Evolutionary conservation across 2,329 filamentous ascomycete species (phyloP).

Genomic region (Aspergillus costaricaensis): DNA sequence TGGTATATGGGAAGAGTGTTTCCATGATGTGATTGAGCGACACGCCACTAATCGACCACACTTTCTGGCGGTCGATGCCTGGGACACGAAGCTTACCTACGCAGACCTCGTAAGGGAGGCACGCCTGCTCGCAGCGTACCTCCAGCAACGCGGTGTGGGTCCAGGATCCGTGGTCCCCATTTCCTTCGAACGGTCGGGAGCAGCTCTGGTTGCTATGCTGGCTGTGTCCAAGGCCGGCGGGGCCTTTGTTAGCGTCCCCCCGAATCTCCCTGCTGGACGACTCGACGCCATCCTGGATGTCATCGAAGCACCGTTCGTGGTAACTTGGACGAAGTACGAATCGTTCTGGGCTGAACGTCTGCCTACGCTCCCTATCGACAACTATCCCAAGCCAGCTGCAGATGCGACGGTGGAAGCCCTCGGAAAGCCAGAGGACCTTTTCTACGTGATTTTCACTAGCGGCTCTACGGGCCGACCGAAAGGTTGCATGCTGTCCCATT

Average conservation of each 20-base stretch:
- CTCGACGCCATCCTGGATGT: not conserved
- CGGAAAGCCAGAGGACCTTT: not conserved
- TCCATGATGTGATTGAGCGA: not conserved
- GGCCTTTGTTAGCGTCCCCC: not conserved
- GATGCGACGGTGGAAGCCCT: not conserved
- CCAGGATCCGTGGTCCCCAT: not conserved
- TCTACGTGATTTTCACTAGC: not conserved
- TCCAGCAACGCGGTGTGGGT: not conserved
- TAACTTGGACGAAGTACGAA: not conserved
- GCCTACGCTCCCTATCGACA: not conserved
- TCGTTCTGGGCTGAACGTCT: not conserved
- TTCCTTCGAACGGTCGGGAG: not conserved
- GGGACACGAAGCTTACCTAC: not conserved
- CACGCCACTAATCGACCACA: not conserved
- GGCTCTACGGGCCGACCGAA: not conserved
- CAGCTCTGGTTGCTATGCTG: not conserved
- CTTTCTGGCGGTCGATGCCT: not conserved
- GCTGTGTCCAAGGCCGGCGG: not conserved
- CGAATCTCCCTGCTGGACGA: not conserved
- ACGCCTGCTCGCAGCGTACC: not conserved
- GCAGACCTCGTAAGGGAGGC: not conserved
- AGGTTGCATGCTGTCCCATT: conserved; percentile 8
- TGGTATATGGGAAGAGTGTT: not conserved
- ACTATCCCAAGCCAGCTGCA: not conserved
- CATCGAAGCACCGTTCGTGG: not conserved